Percentiles rank a stretch among this genome's conserved stretches.
phyloP scores from a whole-genome alignment of 345 rosid genomes.

The Kandelia obovata region DNA sequence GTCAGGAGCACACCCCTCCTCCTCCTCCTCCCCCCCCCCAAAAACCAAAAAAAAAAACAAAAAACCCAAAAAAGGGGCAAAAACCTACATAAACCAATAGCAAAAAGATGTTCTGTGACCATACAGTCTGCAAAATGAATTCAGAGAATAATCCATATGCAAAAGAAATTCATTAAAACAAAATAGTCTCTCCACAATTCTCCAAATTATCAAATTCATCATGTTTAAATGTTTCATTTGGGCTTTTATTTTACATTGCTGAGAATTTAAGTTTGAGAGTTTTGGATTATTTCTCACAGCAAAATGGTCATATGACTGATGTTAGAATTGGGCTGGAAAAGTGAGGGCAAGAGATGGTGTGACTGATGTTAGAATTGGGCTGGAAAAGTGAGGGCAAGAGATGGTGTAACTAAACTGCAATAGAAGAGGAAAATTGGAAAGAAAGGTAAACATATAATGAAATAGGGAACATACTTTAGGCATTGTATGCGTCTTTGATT shows the following conservation, averaged over 20 bases:
- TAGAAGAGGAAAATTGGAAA: not conserved
- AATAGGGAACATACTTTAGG: slow-evolving; percentile 62
- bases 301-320: not conserved
- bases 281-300: not conserved
- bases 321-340: not conserved
- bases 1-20: too few species aligned
- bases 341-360: not conserved
- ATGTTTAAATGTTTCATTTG: too few species aligned
- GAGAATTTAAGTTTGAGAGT: not conserved
- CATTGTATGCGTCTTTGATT: slow-evolving; percentile 98
- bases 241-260: not conserved
- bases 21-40: too few species aligned
- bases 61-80: too few species aligned
- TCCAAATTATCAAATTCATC: too few species aligned
- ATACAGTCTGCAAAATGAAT: too few species aligned
- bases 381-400: not conserved
- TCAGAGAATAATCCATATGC: too few species aligned
- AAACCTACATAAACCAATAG: too few species aligned
- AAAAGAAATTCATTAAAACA: too few species aligned
- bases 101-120: too few species aligned
- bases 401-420: not conserved
- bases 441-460: slow-evolving; percentile 12
- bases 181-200: too few species aligned
- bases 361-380: not conserved
- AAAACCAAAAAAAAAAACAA: too few species aligned